phyloP scores from a whole-genome alignment of 2,329 filamentous ascomycete species.

The Paradendryphiella salina region DNA sequence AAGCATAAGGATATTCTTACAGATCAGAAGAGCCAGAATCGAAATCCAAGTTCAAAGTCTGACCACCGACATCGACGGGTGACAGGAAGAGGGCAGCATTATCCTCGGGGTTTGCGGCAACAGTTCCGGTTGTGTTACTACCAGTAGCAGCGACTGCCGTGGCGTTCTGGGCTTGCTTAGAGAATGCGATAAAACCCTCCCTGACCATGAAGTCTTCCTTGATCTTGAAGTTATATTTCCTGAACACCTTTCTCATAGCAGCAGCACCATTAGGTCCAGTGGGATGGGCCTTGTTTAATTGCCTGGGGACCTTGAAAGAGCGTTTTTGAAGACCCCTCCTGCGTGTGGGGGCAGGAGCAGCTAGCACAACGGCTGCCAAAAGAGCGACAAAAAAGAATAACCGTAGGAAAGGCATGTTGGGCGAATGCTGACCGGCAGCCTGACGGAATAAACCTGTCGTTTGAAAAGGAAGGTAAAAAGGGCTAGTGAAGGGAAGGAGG shows the following conservation, averaged over 20 bases:
- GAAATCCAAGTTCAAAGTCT: slow-evolving; percentile 70
- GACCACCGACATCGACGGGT: slow-evolving; percentile 69
- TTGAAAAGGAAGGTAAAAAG: slow-evolving; percentile 21
- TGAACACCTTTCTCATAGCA: slow-evolving; percentile 67
- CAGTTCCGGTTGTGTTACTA: slow-evolving; percentile 56
- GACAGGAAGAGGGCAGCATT: slow-evolving; percentile 72
- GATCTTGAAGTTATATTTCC: slow-evolving; percentile 63
- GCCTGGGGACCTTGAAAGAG: slow-evolving; percentile 65
- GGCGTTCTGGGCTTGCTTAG: slow-evolving; percentile 18
- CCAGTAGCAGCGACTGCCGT: slow-evolving; percentile 32
- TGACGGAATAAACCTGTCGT: slow-evolving; percentile 28
- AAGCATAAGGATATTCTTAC: slow-evolving; percentile 44
- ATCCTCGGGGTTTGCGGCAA: slow-evolving; percentile 65
- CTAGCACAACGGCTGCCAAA: slow-evolving; percentile 53
- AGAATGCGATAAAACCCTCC: slow-evolving; percentile 48
- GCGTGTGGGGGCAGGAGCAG: slow-evolving; percentile 48
- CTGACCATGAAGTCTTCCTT: slow-evolving; percentile 24
- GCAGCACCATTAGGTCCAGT: slow-evolving; percentile 57
- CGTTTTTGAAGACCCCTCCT: slow-evolving; percentile 52
- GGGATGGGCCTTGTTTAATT: slow-evolving; percentile 59
- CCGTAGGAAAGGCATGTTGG: slow-evolving; percentile 43
- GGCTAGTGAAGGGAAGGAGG: slow-evolving; percentile 24
- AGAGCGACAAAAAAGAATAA: slow-evolving; percentile 54
- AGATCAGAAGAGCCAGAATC: slow-evolving; percentile 77
- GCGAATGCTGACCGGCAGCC: slow-evolving; percentile 47